A percentile compares a stretch with the other conserved stretches of the same genome.
These are phyloP conservation scores for Ilex aquifolium DNA, from an alignment of 257 asterid species.

Conservation along the genomic window DNA sequence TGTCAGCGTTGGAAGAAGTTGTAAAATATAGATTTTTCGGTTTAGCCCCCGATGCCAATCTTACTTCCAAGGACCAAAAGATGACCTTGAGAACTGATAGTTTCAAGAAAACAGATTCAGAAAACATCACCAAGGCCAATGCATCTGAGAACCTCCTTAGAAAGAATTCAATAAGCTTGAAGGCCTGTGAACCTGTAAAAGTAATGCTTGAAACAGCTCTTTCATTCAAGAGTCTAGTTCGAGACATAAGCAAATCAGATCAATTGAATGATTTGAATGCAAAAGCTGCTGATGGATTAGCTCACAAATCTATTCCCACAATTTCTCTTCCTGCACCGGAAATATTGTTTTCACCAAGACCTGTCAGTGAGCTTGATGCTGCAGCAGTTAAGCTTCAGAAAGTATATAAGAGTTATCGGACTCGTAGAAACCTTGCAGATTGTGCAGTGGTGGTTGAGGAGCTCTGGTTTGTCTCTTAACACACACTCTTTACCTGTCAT, in stretches of 20 bases:
- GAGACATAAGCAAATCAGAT: slow-evolving; percentile 25
- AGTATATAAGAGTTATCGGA: slow-evolving; percentile 87
- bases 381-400: slow-evolving; percentile 89
- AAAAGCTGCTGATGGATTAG: neutral
- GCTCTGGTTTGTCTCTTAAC: slow-evolving; percentile 56
- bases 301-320: slow-evolving; percentile 1
- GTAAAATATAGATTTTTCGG: slow-evolving; percentile 15
- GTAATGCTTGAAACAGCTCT: slow-evolving; percentile 47
- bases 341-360: slow-evolving; percentile 55
- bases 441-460: slow-evolving; percentile 98
- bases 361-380: slow-evolving; percentile 79
- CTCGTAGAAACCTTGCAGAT: slow-evolving; percentile 87
- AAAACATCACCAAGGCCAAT: slow-evolving; percentile 17
- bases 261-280: slow-evolving; percentile 5
- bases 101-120: slow-evolving; percentile 30
- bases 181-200: slow-evolving; percentile 54
- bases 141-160: slow-evolving; percentile 29
- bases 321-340: slow-evolving; percentile 56
- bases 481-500: neutral
- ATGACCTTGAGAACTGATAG: slow-evolving; percentile 32
- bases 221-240: slow-evolving; percentile 65
- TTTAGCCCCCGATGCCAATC: slow-evolving; percentile 15
- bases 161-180: slow-evolving; percentile 54
- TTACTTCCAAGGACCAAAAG: slow-evolving; percentile 8
- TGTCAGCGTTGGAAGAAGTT: slow-evolving; percentile 40